Conservation (phyloP, 1,139 yeast species). For the Hemisphaericaspora lyxosophila region DNA sequence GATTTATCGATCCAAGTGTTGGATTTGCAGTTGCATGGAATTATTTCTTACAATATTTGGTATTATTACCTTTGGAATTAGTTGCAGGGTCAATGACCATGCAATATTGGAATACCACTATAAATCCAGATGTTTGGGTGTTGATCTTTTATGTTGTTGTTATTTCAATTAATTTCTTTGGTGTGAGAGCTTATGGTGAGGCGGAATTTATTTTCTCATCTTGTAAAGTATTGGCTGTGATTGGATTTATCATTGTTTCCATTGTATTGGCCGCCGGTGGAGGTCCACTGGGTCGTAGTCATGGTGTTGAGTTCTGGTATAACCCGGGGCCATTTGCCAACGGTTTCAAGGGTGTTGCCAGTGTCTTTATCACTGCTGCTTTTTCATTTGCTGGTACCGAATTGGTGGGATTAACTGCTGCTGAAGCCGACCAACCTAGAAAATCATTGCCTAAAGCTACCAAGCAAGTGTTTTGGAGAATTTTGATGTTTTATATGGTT, state of each 20-base stretch:
- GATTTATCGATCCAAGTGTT: conserved; percentile 42
- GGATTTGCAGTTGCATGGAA: conserved; percentile 49
- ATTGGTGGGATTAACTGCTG: conserved; percentile 41
- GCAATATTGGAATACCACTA: conserved; percentile 37
- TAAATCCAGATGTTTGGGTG: conserved; percentile 45
- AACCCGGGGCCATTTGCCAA: conserved; percentile 44
- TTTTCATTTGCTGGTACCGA: conserved; percentile 45
- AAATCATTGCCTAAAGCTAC: conserved; percentile 41
- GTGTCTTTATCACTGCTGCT: conserved; percentile 45
- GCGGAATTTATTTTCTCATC: conserved; percentile 41
- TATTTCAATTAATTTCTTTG: conserved; percentile 38
- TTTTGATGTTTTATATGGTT: conserved; percentile 39
- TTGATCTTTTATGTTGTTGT: conserved; percentile 37
- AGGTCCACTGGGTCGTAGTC: conserved; percentile 33
- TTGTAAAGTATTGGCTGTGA: conserved; percentile 39
- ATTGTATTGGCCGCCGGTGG: conserved; percentile 45
- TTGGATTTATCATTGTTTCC: conserved; percentile 42
- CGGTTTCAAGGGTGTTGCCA: conserved; percentile 44
- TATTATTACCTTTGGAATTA: conserved; percentile 33
- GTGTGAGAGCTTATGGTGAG: conserved; percentile 46
- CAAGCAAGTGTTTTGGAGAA: conserved; percentile 48
- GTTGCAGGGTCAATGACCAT: conserved; percentile 44
- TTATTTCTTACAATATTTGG: conserved; percentile 40
- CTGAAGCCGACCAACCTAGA: conserved; percentile 41
- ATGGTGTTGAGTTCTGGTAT: conserved; percentile 40